Evolutionary conservation across 2,329 filamentous ascomycete genomes (phyloP).

Genomic region (Aspergillus brasiliensis): DNA sequence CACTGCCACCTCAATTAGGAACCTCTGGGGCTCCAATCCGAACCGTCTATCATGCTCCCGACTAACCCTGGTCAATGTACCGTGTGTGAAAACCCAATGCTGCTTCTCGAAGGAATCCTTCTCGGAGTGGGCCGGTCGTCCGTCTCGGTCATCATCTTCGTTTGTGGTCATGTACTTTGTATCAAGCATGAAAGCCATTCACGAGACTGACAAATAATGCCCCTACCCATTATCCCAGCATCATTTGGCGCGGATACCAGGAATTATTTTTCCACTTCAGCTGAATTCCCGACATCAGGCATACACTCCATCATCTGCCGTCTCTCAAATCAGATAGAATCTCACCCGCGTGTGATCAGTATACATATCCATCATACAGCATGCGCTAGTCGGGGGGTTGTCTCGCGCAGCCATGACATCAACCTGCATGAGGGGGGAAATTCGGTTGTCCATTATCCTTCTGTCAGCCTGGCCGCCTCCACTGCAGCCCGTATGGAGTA

Average conservation of each 20-base stretch:
- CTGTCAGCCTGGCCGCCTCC: background rate
- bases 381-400: background rate
- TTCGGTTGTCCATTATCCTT: slow-evolving; percentile 1
- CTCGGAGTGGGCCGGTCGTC: background rate
- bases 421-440: slow-evolving; percentile 3
- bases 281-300: background rate
- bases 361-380: background rate
- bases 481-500: background rate
- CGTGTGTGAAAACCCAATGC: background rate
- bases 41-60: background rate
- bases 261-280: background rate
- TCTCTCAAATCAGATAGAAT: background rate
- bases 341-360: slow-evolving; percentile 4
- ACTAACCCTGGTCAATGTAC: background rate
- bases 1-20: background rate
- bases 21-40: background rate
- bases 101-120: slow-evolving; percentile 5
- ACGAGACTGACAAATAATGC: background rate
- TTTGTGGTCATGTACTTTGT: background rate
- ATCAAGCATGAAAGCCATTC: background rate
- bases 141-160: background rate
- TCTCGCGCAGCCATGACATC: slow-evolving; percentile 10
- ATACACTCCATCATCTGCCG: slow-evolving; percentile 3
- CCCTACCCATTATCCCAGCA: background rate
- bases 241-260: background rate